These are phyloP conservation scores for Leishmania guyanensis DNA, from an alignment of 208 protist species.

Conservation along the genomic window DNA sequence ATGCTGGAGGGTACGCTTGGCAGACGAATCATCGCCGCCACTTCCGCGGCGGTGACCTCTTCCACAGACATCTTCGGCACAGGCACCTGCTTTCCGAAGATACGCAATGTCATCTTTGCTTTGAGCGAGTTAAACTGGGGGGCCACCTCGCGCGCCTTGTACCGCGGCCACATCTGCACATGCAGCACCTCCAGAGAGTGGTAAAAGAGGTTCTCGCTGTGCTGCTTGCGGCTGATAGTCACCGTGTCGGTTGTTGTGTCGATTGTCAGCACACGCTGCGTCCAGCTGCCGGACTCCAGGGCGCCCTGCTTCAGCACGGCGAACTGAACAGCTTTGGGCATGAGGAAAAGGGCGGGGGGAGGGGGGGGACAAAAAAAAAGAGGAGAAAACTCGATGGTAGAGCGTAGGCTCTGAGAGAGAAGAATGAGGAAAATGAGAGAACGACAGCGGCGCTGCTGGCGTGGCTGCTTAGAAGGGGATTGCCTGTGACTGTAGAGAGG, in stretches of 20 bases:
- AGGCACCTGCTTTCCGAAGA: slow-evolving; percentile 17
- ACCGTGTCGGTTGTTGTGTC: slow-evolving; percentile 22
- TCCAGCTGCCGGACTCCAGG: slow-evolving; percentile 11
- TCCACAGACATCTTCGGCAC: slow-evolving; percentile 14
- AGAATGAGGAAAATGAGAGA: not conserved
- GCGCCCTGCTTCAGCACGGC: slow-evolving; percentile 25
- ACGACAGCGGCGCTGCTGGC: not conserved
- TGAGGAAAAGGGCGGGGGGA: not conserved
- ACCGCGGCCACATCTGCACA: slow-evolving; percentile 30
- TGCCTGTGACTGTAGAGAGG: not conserved
- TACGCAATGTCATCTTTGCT: slow-evolving; percentile 23
- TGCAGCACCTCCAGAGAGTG: slow-evolving; percentile 17
- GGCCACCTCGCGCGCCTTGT: slow-evolving; percentile 11
- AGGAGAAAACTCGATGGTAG: not conserved
- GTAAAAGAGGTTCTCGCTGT: slow-evolving; percentile 24
- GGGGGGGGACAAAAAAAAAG: not conserved
- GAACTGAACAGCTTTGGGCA: slow-evolving; percentile 20
- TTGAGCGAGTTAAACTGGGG: slow-evolving; percentile 18
- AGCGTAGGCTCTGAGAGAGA: not conserved
- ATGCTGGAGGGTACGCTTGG: not conserved
- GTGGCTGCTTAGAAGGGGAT: not conserved
- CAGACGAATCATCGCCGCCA: slow-evolving; percentile 5
- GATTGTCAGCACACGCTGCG: slow-evolving; percentile 28
- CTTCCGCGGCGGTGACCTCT: not conserved
- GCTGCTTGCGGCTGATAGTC: slow-evolving; percentile 31